Evolutionary conservation across 1,139 yeast genomes (phyloP).

Genomic region (Sugiyamaella xylanicola): DNA sequence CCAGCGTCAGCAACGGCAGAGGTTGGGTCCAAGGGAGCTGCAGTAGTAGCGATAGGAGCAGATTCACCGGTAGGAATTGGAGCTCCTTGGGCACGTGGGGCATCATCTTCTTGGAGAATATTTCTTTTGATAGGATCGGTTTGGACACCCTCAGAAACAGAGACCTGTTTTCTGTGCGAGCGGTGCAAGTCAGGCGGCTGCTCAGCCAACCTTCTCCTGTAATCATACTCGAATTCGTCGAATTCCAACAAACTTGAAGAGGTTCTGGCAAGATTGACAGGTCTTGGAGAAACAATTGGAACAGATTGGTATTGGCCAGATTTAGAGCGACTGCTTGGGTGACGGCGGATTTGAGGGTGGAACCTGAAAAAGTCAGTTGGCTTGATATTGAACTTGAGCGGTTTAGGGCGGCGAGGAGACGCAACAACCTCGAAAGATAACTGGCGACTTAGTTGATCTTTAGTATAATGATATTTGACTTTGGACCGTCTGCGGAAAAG

Average conservation of each 20-base stretch:
- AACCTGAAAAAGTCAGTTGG: conserved; percentile 20
- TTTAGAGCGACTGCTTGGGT: conserved; percentile 2
- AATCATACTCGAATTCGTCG: conserved; percentile 29
- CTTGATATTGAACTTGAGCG: conserved; percentile 24
- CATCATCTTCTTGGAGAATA: not conserved
- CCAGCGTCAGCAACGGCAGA: not conserved
- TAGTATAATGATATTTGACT: conserved; percentile 28
- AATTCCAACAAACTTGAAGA: conserved; percentile 20
- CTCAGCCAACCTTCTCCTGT: conserved; percentile 14
- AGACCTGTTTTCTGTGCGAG: conserved; percentile 3
- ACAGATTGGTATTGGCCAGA: conserved; percentile 2
- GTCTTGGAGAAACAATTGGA: conserved; percentile 18
- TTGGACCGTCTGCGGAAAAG: conserved; percentile 30
- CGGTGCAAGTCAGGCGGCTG: conserved; percentile 9
- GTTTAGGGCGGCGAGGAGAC: conserved; percentile 27
- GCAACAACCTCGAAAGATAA: conserved; percentile 32
- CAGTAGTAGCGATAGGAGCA: not conserved
- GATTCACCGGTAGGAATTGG: not conserved
- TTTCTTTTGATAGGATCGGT: conserved; percentile 2
- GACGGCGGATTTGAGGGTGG: conserved; percentile 16
- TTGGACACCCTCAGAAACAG: conserved; percentile 8
- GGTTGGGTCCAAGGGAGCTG: not conserved
- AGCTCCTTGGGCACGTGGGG: not conserved
- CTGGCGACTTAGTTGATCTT: conserved; percentile 29
- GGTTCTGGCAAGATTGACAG: conserved; percentile 15